Evolutionary conservation across 2,329 filamentous ascomycete species (phyloP).

Genomic region (Cordyceps cicadae): DNA sequence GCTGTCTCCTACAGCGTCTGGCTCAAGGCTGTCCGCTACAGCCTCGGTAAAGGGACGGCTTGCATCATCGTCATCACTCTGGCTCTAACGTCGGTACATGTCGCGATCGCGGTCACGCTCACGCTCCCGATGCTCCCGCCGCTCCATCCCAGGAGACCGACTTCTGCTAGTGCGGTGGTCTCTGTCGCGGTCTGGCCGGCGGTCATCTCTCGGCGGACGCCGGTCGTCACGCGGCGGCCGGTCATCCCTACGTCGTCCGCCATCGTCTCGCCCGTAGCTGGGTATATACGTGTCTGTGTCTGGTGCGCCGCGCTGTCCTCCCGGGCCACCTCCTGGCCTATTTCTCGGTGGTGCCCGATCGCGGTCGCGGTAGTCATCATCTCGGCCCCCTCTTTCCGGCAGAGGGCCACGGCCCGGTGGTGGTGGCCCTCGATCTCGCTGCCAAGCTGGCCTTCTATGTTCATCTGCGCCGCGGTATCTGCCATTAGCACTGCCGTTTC

Average conservation of each 20-base stretch:
- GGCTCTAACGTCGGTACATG: conserved; percentile 13
- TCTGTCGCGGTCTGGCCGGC: conserved; percentile 22
- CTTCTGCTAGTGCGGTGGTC: conserved; percentile 25
- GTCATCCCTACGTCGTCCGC: conserved; percentile 21
- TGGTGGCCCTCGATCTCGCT: conserved; percentile 42
- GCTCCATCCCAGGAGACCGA: conserved; percentile 7
- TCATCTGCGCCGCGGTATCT: conserved; percentile 36
- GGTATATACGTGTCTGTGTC: conserved; percentile 46
- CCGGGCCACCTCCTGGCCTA: conserved; percentile 23
- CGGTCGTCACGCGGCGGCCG: conserved; percentile 15
- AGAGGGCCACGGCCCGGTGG: conserved; percentile 21
- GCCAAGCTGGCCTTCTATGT: conserved; percentile 46
- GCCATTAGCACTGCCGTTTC: conserved; percentile 28
- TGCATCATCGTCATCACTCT: background rate
- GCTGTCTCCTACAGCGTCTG: no score
- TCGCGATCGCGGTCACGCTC: conserved; percentile 16
- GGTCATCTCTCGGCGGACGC: conserved; percentile 17
- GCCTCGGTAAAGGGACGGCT: background rate
- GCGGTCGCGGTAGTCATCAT: conserved; percentile 27
- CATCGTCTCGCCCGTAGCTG: conserved; percentile 32
- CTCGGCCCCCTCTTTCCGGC: conserved; percentile 36
- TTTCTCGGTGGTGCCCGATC: conserved; percentile 30
- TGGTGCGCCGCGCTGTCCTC: conserved; percentile 21
- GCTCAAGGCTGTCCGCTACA: no score
- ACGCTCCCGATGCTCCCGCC: conserved; percentile 19